Evolutionary conservation across 306 rosid genomes (phyloP).

Genomic region (Astragalus membranaceus): DNA sequence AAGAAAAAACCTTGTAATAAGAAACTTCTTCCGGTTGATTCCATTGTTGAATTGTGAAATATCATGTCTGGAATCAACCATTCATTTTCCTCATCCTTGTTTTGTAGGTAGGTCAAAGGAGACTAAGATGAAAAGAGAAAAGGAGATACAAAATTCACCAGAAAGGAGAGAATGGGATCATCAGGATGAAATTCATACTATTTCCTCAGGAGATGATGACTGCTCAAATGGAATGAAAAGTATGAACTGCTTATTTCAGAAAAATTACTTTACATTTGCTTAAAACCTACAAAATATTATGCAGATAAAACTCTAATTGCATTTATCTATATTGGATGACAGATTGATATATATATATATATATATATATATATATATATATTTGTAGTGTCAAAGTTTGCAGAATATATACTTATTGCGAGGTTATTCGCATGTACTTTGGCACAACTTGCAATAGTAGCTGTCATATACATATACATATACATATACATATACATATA

Average conservation of each 20-base stretch:
- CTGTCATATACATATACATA: background rate
- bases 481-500: too few species aligned
- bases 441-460: background rate
- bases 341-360: background rate
- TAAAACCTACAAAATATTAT: background rate
- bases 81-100: background rate
- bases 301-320: background rate
- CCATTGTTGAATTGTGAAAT: background rate
- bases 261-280: background rate
- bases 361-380: background rate
- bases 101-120: slow-evolving; percentile 55
- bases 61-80: background rate
- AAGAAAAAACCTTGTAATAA: slow-evolving; percentile 2
- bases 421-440: background rate
- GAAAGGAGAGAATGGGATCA: slow-evolving; percentile 22
- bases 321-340: background rate
- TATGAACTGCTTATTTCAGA: slow-evolving; percentile 21
- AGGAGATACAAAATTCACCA: slow-evolving; percentile 20
- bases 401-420: background rate
- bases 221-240: slow-evolving; percentile 49
- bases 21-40: background rate
- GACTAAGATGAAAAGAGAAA: slow-evolving; percentile 38
- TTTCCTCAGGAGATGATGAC: slow-evolving; percentile 41
- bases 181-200: slow-evolving; percentile 27
- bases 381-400: background rate